Percentiles rank a stretch among this genome's conserved stretches.
Evolutionary conservation across 805 yeast genomes (phyloP).

Genomic region (Blastobotrys americana): DNA sequence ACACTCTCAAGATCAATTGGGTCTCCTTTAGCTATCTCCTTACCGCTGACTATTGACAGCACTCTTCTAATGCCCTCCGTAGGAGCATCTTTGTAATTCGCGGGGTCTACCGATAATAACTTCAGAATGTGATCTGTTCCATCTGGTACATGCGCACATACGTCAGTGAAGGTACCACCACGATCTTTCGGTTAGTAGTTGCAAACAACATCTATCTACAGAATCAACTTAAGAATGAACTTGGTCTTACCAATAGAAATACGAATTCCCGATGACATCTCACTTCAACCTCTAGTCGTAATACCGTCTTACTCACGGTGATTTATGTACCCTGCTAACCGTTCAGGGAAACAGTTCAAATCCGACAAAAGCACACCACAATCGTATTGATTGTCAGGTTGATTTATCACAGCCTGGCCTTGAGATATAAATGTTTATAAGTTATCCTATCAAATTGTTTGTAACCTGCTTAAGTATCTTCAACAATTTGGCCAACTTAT

Average conservation of each 20-base stretch:
- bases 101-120: conserved; percentile 80
- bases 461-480: too few species aligned
- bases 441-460: too few species aligned
- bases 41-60: conserved; percentile 51
- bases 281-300: too few species aligned
- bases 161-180: conserved; percentile 94
- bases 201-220: background rate
- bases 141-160: conserved; percentile 43
- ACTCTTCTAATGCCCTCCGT: conserved; percentile 83
- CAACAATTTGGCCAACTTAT: too few species aligned
- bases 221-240: background rate
- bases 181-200: conserved; percentile 32
- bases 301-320: too few species aligned
- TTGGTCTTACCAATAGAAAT: conserved; percentile 22
- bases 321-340: too few species aligned
- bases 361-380: too few species aligned
- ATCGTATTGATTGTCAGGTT: too few species aligned
- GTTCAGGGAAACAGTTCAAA: too few species aligned
- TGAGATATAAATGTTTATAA: too few species aligned
- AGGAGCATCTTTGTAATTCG: conserved; percentile 84
- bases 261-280: conserved; percentile 16
- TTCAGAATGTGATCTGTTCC: conserved; percentile 64
- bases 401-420: too few species aligned
- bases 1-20: conserved; percentile 50
- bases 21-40: conserved; percentile 48